Conservation (phyloP, 1,284 basidiomycete genomes). For the Marasmius fiardii region DNA sequence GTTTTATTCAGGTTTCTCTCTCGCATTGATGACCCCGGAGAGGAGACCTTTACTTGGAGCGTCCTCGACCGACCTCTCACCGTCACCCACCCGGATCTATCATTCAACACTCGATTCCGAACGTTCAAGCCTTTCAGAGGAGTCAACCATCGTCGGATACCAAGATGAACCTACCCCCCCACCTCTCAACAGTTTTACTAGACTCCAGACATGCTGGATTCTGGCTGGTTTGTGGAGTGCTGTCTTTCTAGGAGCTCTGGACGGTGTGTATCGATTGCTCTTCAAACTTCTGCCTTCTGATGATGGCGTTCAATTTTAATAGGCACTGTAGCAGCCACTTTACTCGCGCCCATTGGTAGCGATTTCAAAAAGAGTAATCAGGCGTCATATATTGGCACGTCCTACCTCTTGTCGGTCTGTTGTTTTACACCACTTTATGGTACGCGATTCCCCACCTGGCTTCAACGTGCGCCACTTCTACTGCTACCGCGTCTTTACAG, state of each 20-base stretch:
- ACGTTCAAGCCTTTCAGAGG: conserved; percentile 25
- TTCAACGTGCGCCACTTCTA: conserved; percentile 10
- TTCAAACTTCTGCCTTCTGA: conserved; percentile 6
- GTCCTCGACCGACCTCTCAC: neutral
- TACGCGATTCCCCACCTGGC: conserved; percentile 28
- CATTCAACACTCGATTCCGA: conserved; percentile 40
- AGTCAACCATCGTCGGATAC: conserved; percentile 21
- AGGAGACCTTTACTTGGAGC: conserved; percentile 39
- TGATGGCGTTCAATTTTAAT: conserved; percentile 16
- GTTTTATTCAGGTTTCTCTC: conserved; percentile 36
- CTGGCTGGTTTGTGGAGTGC: conserved; percentile 74
- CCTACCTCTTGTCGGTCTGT: conserved; percentile 85
- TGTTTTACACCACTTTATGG: conserved; percentile 91
- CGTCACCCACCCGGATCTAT: conserved; percentile 31
- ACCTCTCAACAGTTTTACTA: conserved; percentile 45
- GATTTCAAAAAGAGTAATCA: conserved; percentile 76
- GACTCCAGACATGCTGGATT: conserved; percentile 59
- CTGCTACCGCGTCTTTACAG: conserved; percentile 35
- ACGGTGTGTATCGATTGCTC: conserved; percentile 44
- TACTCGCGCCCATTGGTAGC: conserved; percentile 76
- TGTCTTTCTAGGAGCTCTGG: conserved; percentile 78
- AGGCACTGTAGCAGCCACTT: conserved; percentile 79
- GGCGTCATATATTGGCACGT: conserved; percentile 84
- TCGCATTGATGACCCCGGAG: conserved; percentile 25
- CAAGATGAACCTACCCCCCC: conserved; percentile 22